These are phyloP conservation scores for Fallopia convolvulus DNA, from an alignment of 148 eudicot genomes.

Conservation along the genomic window DNA sequence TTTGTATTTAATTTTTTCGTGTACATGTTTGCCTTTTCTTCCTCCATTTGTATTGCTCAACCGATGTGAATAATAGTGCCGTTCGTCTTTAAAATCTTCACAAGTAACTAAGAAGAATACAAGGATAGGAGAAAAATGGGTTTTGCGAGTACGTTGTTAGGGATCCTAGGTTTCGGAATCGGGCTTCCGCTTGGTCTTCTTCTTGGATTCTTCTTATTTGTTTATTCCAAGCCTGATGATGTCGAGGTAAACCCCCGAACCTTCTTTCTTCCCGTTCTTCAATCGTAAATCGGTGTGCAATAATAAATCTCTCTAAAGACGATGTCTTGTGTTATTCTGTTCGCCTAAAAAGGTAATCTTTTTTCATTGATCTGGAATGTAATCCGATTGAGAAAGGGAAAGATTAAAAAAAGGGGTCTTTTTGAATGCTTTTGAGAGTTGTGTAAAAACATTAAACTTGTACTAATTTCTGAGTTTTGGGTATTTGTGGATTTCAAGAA, in stretches of 20 bases:
- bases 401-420: not conserved
- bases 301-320: not conserved
- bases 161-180: conserved; percentile 56
- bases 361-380: not conserved
- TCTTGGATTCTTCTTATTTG: conserved; percentile 61
- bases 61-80: not conserved
- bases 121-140: conserved; percentile 38
- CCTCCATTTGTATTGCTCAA: not conserved
- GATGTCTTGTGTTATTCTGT: not conserved
- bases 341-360: not conserved
- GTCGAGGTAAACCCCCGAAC: conserved; percentile 30
- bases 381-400: not conserved
- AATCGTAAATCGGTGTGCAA: not conserved
- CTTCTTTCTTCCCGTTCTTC: conserved; percentile 4
- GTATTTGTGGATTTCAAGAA: not conserved
- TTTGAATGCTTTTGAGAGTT: not conserved
- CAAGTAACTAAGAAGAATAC: no score
- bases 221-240: conserved; percentile 49
- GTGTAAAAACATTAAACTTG: no score
- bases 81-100: no score
- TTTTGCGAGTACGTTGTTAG: conserved; percentile 48
- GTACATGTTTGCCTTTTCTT: conserved; percentile 1
- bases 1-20: not conserved
- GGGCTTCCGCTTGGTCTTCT: conserved; percentile 62
- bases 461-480: not conserved